Conservation (phyloP, 2,329 filamentous ascomycete species). For the Phoma sp. region DNA sequence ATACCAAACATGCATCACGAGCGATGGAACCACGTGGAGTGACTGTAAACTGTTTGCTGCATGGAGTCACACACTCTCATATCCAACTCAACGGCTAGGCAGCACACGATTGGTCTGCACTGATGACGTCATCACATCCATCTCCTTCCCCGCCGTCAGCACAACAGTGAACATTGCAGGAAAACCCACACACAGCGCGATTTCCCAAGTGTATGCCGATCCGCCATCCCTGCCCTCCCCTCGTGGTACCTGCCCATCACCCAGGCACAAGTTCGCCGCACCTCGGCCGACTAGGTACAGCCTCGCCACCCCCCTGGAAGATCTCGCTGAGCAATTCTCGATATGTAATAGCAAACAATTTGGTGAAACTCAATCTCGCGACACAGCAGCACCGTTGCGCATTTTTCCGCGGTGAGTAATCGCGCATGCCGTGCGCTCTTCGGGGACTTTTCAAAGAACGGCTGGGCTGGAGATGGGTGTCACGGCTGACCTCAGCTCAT, state of each 20-base stretch:
- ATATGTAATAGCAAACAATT: background rate
- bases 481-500: conserved; percentile 8
- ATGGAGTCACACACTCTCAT: conserved; percentile 3
- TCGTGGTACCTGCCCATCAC: conserved; percentile 16
- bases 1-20: conserved; percentile 3
- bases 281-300: conserved; percentile 4
- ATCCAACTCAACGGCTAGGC: background rate
- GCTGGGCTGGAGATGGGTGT: background rate
- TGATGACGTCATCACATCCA: conserved; percentile 7
- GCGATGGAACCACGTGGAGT: background rate
- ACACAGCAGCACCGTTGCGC: background rate
- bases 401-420: background rate
- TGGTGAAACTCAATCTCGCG: background rate
- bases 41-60: background rate
- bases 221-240: conserved; percentile 1
- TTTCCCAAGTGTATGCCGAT: background rate
- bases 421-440: background rate
- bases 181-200: no score
- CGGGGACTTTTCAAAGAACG: background rate
- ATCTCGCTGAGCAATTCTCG: conserved; percentile 7
- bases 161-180: background rate
- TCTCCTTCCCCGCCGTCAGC: background rate
- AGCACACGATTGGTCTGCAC: background rate
- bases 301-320: conserved; percentile 2
- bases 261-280: conserved; percentile 7